Base-by-base conservation (phyloP, 1,139 yeast species). In the Lodderomyces beijingensis region DNA sequence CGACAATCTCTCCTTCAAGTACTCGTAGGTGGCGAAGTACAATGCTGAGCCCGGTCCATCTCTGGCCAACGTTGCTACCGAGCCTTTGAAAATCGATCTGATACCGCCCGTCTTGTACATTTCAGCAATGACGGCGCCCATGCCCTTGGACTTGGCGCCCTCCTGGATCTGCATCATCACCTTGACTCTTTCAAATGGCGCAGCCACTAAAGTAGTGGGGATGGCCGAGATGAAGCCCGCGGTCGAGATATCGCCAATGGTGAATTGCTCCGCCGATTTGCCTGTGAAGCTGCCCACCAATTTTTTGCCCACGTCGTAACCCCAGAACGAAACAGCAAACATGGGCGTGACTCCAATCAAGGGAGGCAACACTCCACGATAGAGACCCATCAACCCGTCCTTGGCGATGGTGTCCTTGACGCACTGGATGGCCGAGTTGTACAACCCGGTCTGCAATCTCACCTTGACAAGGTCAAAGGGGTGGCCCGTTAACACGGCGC, bases 1-100 rank as follows among this genome's bases (percentile, higher is more conserved):
- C 27, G 89, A 74, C 51, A 82, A 69, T 38, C 53, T 57, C 38
- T 73, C 69, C 62, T 91, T 91, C 43, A 86, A 63, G 47, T 75
- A 70, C 57, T 91, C 98, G 57, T 91, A 91, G 2, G 96, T 86
- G 3, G 96, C 97, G 57, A 91, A 91, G 63, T 91, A 91, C 21
- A 88, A 70, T 0, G 97, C 97, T n/a, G 95, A 83, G 3, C 98
- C 98, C 1, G 98, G 98, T 8, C 97, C 97, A 53, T 91, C 98
- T 59, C 98, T 79, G 11, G 95, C 94, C 44, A 91, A 65, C 1
- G 98, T 91, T 4, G 96, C 96, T 16, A 71, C 73, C 0, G 96
- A 83, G 13, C 98, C 98, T 57, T 86, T 85, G 64, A 86, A 89
- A 29, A 91, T 73, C 1, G 97, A 88, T 43, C 73, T 63, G 28